phyloP scores from a whole-genome alignment of 257 asterid genomes.

The Leonotis leonurus region DNA sequence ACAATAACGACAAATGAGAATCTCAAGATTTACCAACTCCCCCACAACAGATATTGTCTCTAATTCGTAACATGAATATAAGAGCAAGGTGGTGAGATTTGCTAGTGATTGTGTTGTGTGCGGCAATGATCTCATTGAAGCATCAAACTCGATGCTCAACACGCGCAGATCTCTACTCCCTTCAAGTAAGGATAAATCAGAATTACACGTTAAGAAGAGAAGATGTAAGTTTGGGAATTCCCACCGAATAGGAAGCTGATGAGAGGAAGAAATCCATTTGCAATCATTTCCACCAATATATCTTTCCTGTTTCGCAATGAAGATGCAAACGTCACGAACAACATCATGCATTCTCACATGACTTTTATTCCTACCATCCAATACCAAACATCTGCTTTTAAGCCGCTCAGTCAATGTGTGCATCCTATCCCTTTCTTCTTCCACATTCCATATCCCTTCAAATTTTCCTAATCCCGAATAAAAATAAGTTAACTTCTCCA shows the following conservation, averaged over 20 bases:
- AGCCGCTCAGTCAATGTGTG: not conserved
- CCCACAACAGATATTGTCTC: not conserved
- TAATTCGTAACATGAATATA: not conserved
- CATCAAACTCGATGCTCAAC: not conserved
- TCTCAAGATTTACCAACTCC: conserved; percentile 11
- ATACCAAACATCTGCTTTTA: conserved; percentile 1
- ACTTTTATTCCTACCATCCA: not conserved
- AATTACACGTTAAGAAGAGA: not conserved
- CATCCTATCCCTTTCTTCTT: conserved; percentile 5
- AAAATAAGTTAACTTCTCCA: not conserved
- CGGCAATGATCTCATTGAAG: not conserved
- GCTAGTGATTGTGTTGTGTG: not conserved
- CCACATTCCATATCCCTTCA: not conserved
- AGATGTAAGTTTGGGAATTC: not conserved
- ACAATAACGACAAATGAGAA: not conserved
- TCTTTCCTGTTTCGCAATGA: not conserved
- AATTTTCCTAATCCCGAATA: conserved; percentile 5
- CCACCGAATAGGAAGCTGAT: not conserved
- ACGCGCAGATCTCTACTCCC: not conserved
- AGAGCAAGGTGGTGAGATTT: not conserved
- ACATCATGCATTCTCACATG: conserved; percentile 15
- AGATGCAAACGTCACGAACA: not conserved
- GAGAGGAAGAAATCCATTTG: conserved; percentile 7
- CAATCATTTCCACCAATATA: not conserved
- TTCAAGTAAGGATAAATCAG: not conserved